phyloP scores from a whole-genome alignment of 768 basidiomycete species.

The Butyriboletus loyo region DNA sequence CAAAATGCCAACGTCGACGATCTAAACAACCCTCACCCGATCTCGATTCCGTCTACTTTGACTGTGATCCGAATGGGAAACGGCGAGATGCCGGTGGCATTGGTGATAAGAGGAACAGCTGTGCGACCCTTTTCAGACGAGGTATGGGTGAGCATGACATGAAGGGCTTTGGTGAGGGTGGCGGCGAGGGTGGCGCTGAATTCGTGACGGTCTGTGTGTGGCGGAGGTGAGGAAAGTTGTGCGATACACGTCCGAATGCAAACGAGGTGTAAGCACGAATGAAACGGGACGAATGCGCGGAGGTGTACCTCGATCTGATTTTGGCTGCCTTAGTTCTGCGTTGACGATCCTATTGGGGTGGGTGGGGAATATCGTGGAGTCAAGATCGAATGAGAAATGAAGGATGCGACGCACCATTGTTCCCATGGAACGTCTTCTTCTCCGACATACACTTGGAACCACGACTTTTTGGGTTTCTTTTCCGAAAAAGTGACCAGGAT shows the following conservation, averaged over 20 bases:
- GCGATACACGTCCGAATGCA: neutral
- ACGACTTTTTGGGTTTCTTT: constrained; percentile 71
- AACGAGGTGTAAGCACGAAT: neutral
- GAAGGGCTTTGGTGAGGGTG: constrained; percentile 62
- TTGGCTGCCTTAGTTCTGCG: constrained; percentile 73
- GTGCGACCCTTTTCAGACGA: constrained; percentile 74
- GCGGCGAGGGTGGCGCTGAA: constrained; percentile 58
- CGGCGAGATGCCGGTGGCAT: constrained; percentile 71
- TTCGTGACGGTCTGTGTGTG: constrained; percentile 40
- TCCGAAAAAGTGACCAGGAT: constrained; percentile 75
- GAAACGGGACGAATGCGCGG: neutral
- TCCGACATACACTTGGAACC: constrained; percentile 67
- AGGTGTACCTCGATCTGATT: constrained; percentile 53
- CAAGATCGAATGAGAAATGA: neutral
- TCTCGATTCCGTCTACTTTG: constrained; percentile 63
- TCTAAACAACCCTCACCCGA: constrained; percentile 33
- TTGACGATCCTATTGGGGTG: constrained; percentile 61
- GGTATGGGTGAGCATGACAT: constrained; percentile 72
- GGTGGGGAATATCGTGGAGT: neutral
- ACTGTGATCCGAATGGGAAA: constrained; percentile 74
- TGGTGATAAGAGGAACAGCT: constrained; percentile 78
- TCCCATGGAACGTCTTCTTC: constrained; percentile 90
- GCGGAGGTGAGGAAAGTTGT: neutral
- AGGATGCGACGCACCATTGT: constrained; percentile 54
- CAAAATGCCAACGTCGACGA: neutral